These are phyloP conservation scores for Ophiostoma himal-ulmi DNA, from an alignment of 2,329 filamentous ascomycete genomes.

Conservation along the genomic window DNA sequence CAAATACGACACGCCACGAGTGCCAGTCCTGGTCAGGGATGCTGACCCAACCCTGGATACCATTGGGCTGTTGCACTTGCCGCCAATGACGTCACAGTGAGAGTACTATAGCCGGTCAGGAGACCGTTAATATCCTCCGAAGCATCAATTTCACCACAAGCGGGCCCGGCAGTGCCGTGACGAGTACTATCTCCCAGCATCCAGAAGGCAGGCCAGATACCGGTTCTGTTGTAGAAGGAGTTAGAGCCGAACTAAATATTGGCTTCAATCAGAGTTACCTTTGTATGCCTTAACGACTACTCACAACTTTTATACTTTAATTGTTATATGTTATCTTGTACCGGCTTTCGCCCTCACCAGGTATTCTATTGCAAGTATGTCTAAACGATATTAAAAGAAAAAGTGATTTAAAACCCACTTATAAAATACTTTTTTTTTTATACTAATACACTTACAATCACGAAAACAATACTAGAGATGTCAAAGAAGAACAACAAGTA, in stretches of 20 bases:
- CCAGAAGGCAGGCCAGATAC: constrained; percentile 54
- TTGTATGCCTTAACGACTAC: no score
- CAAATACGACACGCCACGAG: constrained; percentile 44
- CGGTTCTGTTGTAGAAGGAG: constrained; percentile 38
- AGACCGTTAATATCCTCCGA: constrained; percentile 48
- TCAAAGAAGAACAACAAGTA: no score
- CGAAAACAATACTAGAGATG: no score
- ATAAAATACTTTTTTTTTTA: no score
- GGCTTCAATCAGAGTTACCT: constrained; percentile 43
- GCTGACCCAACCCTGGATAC: constrained; percentile 34
- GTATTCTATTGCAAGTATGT: no score
- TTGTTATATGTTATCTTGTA: no score
- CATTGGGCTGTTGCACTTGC: constrained; percentile 45
- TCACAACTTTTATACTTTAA: no score
- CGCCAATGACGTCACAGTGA: constrained; percentile 45
- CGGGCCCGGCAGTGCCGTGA: constrained; percentile 43
- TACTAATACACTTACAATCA: no score
- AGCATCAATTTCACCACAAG: constrained; percentile 48
- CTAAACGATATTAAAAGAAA: no score
- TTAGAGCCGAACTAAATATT: constrained; percentile 42
- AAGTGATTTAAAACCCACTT: no score
- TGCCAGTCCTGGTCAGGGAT: constrained; percentile 46
- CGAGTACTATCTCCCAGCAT: constrained; percentile 44
- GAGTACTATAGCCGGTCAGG: constrained; percentile 39
- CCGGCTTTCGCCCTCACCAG: no score